Evolutionary conservation across 2,329 filamentous ascomycete species (phyloP).

Genomic region (Diaporthe velutina): DNA sequence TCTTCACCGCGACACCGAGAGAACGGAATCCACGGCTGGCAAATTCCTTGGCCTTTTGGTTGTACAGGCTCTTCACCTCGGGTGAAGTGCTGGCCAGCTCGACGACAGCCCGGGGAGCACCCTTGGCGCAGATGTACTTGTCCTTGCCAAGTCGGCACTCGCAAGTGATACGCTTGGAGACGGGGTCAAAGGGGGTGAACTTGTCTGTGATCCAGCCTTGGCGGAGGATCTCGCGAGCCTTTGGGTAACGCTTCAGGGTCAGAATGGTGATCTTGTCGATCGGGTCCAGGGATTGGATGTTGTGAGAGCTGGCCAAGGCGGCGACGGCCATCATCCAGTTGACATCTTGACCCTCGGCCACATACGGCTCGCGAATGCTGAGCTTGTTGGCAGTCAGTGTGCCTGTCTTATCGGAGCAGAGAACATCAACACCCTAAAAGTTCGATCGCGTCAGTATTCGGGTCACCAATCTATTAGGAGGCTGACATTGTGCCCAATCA

Average conservation of each 20-base stretch:
- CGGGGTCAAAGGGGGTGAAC: constrained; percentile 83
- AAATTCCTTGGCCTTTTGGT: constrained; percentile 80
- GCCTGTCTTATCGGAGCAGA: constrained; percentile 87
- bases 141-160: constrained; percentile 78
- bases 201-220: constrained; percentile 83
- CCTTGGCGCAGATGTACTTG: constrained; percentile 80
- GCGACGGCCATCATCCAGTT: constrained; percentile 90
- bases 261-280: constrained; percentile 86
- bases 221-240: constrained; percentile 80
- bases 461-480: too few species aligned
- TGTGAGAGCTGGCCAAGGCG: constrained; percentile 82
- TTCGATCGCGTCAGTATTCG: background rate
- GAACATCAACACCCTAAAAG: constrained; percentile 74
- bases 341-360: constrained; percentile 81
- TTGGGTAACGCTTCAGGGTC: constrained; percentile 81
- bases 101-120: constrained; percentile 81
- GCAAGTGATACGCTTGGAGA: constrained; percentile 83
- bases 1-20: constrained; percentile 76
- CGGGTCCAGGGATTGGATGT: constrained; percentile 82
- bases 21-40: constrained; percentile 85
- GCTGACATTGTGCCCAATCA: too few species aligned
- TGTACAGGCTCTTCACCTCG: constrained; percentile 75
- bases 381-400: constrained; percentile 82
- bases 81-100: constrained; percentile 76
- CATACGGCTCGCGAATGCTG: constrained; percentile 81